A percentile compares a stretch with the other conserved stretches of the same genome.
Evolutionary conservation across 441 rosid species (phyloP).

Genomic region (Melastoma candidum): DNA sequence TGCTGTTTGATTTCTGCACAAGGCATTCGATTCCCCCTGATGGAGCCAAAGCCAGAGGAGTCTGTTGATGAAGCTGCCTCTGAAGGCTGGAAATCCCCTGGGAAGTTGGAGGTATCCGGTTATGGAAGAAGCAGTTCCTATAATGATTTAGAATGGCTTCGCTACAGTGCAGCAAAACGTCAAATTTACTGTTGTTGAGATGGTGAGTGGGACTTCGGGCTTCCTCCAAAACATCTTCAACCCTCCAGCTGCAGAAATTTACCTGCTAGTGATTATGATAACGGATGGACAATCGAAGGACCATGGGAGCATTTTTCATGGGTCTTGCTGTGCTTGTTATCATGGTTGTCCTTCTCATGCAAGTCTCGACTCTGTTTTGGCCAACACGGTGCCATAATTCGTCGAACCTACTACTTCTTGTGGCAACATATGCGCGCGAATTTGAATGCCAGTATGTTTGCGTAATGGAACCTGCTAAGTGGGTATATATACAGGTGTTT

Average conservation of each 20-base stretch:
- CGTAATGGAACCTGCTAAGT: too few species aligned
- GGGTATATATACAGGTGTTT: too few species aligned
- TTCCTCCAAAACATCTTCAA: constrained; percentile 36
- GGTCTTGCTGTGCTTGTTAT: constrained; percentile 51
- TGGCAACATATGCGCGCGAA: not conserved
- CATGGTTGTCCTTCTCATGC: constrained; percentile 45
- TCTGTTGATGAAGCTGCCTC: constrained; percentile 12
- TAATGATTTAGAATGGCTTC: not conserved
- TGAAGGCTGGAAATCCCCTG: constrained; percentile 18
- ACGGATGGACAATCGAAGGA: constrained; percentile 9
- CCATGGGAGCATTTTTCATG: constrained; percentile 31
- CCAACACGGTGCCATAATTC: not conserved
- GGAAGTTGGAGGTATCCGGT: constrained; percentile 15
- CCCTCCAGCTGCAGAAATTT: constrained; percentile 17
- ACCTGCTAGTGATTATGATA: constrained; percentile 18
- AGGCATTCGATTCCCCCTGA: not conserved
- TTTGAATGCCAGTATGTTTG: too few species aligned
- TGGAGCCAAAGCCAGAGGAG: constrained; percentile 7
- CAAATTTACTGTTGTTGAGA: constrained; percentile 30
- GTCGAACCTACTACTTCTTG: not conserved
- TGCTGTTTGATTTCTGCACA: not conserved
- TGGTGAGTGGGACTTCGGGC: constrained; percentile 33
- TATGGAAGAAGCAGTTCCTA: constrained; percentile 4
- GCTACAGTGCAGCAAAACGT: constrained; percentile 24
- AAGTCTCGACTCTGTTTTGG: constrained; percentile 17